Base-by-base conservation (phyloP, 176 grass and related monocot genomes). In the Miscanthus lutarioriparius region DNA sequence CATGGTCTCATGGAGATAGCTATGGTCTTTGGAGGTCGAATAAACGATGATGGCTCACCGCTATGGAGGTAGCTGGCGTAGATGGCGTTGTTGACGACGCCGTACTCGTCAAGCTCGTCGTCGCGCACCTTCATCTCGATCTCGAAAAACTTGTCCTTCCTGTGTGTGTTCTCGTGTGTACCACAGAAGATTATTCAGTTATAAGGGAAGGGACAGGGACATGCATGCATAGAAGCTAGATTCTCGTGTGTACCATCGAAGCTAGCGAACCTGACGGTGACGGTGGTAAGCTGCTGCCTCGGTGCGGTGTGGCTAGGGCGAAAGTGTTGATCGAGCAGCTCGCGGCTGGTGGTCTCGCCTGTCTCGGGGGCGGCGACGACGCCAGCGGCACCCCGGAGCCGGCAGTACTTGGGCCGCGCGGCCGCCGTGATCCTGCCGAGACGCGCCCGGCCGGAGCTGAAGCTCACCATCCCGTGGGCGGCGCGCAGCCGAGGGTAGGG, bases 41-140 rank as follows among this genome's bases (percentile, higher is more conserved):
- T 33, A 36, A 36, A 36, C 35, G 35, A 5, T 19, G 8, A 61
- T 25, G 25, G 63, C 63, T 68, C 65, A 82, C 79, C 66, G 27
- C 33, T 82, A 16, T 94, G 92, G 77, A 88, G 87, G 84, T 94
- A 94, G 69, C 82, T 94, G 17, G 89, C 89, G 78, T 94, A 92
- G 25, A 94, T 76, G 14, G 92, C 89, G 74, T 94, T 94, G 66
- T 94, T 94, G 22, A 94, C 92, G 70, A 94, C 92, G 71, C 92
- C 89, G 71, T 83, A 94, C 79, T 94, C 89, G 54, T 94, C 92
- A 47, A 92, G 85, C 33, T 94, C 92, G 36, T 94, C 91, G 73
- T 94, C 92, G 39, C 78, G 79, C 17, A 94, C 92, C 39, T 45
- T 58, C 16, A 94, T 82, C 72, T 90, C 82, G 4, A 94, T 82